Conservation (phyloP, 1,284 basidiomycete species). For the Somion occarium region DNA sequence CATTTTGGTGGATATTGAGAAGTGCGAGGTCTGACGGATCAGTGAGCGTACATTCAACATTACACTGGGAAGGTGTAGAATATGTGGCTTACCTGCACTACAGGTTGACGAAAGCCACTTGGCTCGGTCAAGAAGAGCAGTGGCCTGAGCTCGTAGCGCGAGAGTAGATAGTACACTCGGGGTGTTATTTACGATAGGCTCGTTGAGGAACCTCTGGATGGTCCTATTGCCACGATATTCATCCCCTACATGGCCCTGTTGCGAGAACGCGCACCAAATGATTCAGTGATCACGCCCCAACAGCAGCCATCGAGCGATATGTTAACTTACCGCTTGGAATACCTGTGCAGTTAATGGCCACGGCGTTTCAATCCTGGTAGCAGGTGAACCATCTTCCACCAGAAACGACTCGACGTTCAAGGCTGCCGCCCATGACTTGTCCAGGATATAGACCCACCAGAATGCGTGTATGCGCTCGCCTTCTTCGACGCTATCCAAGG, state of each 20-base stretch:
- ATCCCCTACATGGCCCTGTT: slow-evolving; percentile 18
- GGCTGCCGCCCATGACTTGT: slow-evolving; percentile 58
- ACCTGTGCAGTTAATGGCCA: slow-evolving; percentile 61
- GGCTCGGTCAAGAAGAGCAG: slow-evolving; percentile 26
- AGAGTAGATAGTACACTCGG: slow-evolving; percentile 13
- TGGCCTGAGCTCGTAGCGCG: slow-evolving; percentile 28
- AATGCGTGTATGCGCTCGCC: slow-evolving; percentile 64
- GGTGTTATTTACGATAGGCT: slow-evolving; percentile 15
- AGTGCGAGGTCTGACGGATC: slow-evolving; percentile 16
- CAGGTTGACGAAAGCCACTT: slow-evolving; percentile 11
- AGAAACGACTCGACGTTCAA: slow-evolving; percentile 45
- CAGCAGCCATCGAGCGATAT: not conserved
- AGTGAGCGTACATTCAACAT: not conserved
- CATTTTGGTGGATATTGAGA: slow-evolving; percentile 15
- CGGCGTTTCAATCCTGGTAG: slow-evolving; percentile 50
- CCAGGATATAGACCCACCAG: slow-evolving; percentile 67
- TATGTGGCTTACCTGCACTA: slow-evolving; percentile 4
- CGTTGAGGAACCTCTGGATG: slow-evolving; percentile 23
- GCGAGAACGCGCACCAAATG: not conserved
- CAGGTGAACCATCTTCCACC: slow-evolving; percentile 32
- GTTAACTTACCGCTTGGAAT: slow-evolving; percentile 46
- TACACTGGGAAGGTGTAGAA: not conserved
- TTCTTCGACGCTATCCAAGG: slow-evolving; percentile 41
- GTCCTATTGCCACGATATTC: slow-evolving; percentile 16
- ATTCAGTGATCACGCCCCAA: too few relatives aligned